A percentile compares a stretch with the other conserved stretches of the same genome.
Conservation (phyloP, 2,329 filamentous ascomycete genomes). For the Hymenoscyphus infarciens region DNA sequence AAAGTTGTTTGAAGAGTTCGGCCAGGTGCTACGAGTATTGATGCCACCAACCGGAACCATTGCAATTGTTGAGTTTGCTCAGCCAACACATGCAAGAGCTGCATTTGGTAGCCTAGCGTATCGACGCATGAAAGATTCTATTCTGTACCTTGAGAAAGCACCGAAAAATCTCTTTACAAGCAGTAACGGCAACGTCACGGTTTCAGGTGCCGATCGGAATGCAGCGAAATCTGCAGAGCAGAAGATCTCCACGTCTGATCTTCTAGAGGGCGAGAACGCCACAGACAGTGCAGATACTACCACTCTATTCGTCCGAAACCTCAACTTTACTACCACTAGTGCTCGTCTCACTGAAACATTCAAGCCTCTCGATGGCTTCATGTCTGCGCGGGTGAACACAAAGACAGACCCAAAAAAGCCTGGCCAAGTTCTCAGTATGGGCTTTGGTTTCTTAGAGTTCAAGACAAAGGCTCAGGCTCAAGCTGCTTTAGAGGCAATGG, state of each 20-base stretch:
- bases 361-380: conserved; percentile 77
- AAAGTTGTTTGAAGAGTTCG: conserved; percentile 57
- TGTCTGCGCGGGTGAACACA: conserved; percentile 87
- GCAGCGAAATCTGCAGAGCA: conserved; percentile 37
- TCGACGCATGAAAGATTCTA: conserved; percentile 83
- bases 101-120: conserved; percentile 87
- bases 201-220: conserved; percentile 19
- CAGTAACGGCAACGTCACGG: conserved; percentile 16
- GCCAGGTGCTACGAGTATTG: conserved; percentile 73
- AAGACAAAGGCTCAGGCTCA: conserved; percentile 71
- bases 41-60: conserved; percentile 94
- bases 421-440: conserved; percentile 88
- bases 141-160: conserved; percentile 90
- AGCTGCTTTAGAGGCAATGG: conserved; percentile 78
- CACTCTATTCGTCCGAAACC: conserved; percentile 90
- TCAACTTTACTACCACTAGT: conserved; percentile 87
- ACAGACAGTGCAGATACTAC: conserved; percentile 59
- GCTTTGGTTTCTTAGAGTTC: conserved; percentile 94
- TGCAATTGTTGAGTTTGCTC: conserved; percentile 84
- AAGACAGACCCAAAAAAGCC: conserved; percentile 90
- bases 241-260: conserved; percentile 66
- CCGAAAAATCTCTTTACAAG: conserved; percentile 72
- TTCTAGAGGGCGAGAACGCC: conserved; percentile 56
- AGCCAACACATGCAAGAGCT: conserved; percentile 72
- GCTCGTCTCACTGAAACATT: conserved; percentile 74